Percentiles rank a stretch among this genome's conserved stretches.
Conservation (phyloP, 805 yeast genomes). For the Metschnikowia similis region DNA sequence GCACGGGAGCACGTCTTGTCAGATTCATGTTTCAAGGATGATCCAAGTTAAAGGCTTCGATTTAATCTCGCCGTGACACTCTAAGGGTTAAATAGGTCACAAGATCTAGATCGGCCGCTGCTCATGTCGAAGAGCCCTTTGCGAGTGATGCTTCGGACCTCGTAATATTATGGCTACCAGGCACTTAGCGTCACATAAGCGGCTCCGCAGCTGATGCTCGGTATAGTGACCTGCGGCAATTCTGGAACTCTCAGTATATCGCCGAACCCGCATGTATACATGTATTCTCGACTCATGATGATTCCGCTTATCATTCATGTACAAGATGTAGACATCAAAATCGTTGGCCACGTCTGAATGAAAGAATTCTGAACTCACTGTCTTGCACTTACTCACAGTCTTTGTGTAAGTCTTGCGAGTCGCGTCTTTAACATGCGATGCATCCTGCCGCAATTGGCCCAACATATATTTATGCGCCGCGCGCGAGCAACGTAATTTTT, state of each 20-base stretch:
- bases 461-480: background rate
- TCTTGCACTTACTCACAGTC: background rate
- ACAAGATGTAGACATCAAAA: too few species aligned
- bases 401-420: background rate
- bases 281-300: background rate
- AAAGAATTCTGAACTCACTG: background rate
- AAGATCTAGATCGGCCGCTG: too few species aligned
- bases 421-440: constrained; percentile 1
- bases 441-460: constrained; percentile 4
- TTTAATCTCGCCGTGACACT: background rate
- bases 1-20: constrained; percentile 2
- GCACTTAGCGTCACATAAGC: constrained; percentile 4
- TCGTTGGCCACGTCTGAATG: too few species aligned
- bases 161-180: constrained; percentile 3
- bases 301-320: background rate
- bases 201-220: background rate
- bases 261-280: background rate
- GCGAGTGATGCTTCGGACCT: background rate
- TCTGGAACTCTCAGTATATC: constrained; percentile 1
- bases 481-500: constrained; percentile 6
- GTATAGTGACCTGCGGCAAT: background rate
- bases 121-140: background rate
- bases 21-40: constrained; percentile 1
- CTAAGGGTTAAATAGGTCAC: background rate
- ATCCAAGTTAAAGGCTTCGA: background rate